Base-by-base conservation (phyloP, 2,329 filamentous ascomycete genomes). In the Emmonsiellopsis sp. region DNA sequence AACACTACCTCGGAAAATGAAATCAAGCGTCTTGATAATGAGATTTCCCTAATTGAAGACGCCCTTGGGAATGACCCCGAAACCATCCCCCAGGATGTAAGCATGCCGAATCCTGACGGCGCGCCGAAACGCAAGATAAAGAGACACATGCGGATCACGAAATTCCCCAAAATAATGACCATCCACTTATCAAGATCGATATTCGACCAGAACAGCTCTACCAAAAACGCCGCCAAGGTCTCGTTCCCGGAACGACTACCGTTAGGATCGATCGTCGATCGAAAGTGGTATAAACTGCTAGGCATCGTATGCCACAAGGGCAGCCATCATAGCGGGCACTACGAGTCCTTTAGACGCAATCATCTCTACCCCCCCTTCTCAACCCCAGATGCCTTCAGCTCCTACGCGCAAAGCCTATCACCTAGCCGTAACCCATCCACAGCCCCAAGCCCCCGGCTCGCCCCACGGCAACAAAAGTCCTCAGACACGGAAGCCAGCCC, bases 211-310 rank as follows among this genome's bases (percentile, higher is more conserved):
- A 82, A 83, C 48, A 83, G 82, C 57, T 95, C 91, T 0, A 86
- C 86, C 43, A 98, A 98, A 72, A 98, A 98, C 67, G 84, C 87
- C 55, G 92, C 92, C 62, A 97, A 95, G 67, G 91, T 98, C 2
- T 76, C 87, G 0, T 98, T 97, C 62, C 91, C 91, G 0, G 92
- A 97, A 68, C 79, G 80, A n/a, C 71, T 98, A 2, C 82, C 87
- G 0, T 74, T 98, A 2, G 93, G 93, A 1, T 84, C 89, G 0
- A 74, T 97, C 27, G 71, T 93, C 43, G 80, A 86, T 53, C 84
- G 86, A 63, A 86, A 84, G 58, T 86, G 81, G 65, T 98, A 96
- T 71, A 88, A 85, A 62, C 77, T 98, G 5, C 79, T 95, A 0
- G 89, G 86, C 10, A 82, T 95, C 37, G 89, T 98, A 37, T 95